phyloP scores from a whole-genome alignment of 352 stramenopile genomes.

The Globisporangium spinosum region DNA sequence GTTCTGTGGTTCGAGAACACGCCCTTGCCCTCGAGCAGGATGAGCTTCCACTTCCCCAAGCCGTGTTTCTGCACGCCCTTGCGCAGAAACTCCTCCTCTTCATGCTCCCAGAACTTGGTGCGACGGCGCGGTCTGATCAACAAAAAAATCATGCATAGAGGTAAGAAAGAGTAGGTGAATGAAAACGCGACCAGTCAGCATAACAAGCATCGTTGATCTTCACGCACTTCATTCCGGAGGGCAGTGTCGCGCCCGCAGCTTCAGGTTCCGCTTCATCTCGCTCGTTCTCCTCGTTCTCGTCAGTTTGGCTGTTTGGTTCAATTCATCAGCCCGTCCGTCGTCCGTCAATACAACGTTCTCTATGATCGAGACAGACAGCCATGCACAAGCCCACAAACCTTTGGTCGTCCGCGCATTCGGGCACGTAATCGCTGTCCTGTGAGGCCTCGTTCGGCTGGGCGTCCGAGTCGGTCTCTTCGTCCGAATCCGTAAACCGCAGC shows the following conservation, averaged over 20 bases:
- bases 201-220: not conserved
- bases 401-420: not conserved
- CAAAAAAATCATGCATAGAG: not conserved
- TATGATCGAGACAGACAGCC: not conserved
- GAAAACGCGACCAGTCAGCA: not conserved
- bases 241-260: not conserved
- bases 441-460: not conserved
- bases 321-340: not conserved
- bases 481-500: conserved; percentile 26
- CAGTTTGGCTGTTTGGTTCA: not conserved
- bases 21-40: conserved; percentile 30
- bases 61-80: conserved; percentile 39
- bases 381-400: not conserved
- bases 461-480: not conserved
- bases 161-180: not conserved
- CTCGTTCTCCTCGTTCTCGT: not conserved
- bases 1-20: conserved; percentile 50
- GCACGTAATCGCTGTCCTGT: conserved; percentile 6
- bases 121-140: conserved; percentile 20
- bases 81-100: conserved; percentile 42
- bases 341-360: not conserved
- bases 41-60: conserved; percentile 42
- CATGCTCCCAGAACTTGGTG: conserved; percentile 37
- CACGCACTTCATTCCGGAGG: not conserved
- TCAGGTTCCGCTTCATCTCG: not conserved